Evolutionary conservation across 768 basidiomycete species (phyloP).

Genomic region (Podaxis sp.): DNA sequence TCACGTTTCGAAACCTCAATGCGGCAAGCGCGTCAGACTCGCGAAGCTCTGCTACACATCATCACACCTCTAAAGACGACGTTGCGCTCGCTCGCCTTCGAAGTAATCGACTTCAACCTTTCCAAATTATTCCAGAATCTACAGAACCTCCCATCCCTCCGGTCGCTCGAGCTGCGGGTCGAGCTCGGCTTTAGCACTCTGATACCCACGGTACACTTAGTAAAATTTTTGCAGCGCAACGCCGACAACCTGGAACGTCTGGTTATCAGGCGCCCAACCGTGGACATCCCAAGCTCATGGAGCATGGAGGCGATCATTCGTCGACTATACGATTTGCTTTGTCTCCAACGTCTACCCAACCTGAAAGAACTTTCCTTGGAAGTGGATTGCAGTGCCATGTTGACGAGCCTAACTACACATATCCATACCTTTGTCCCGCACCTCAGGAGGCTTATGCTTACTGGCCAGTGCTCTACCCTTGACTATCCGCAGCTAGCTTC

Average conservation of each 20-base stretch:
- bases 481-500: neutral
- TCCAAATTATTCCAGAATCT: constrained; percentile 8
- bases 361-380: constrained; percentile 2
- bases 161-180: neutral
- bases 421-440: constrained; percentile 7
- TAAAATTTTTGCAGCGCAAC: constrained; percentile 11
- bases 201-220: constrained; percentile 6
- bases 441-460: constrained; percentile 1
- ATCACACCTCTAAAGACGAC: neutral
- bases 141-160: neutral
- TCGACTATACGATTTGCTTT: constrained; percentile 2
- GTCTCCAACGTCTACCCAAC: neutral
- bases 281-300: constrained; percentile 6
- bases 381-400: neutral
- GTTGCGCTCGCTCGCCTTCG: neutral
- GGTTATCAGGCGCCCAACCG: constrained; percentile 9
- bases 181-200: constrained; percentile 8
- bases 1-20: constrained; percentile 8
- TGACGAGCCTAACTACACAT: neutral
- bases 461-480: neutral
- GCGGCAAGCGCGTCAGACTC: neutral
- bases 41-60: constrained; percentile 1
- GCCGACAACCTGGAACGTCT: constrained; percentile 11
- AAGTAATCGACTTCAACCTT: constrained; percentile 8
- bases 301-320: neutral